Evolutionary conservation across 805 yeast genomes (phyloP), one percentile per base, ranked within the genome.

Genomic region (Kuraishia molischiana): DNA sequence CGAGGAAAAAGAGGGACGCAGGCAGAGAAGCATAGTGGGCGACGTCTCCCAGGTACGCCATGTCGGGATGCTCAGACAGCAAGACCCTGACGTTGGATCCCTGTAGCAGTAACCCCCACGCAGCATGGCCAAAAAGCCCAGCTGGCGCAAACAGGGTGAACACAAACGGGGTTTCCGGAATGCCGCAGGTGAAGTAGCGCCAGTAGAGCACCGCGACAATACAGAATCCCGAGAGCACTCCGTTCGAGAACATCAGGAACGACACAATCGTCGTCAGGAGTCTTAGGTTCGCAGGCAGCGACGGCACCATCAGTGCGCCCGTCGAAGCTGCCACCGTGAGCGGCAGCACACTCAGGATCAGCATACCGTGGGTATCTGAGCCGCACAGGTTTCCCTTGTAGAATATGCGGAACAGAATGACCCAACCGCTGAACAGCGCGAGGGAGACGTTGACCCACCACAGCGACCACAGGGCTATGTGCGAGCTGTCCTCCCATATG

Each of bases 71-170:
- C 11, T 35, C 19, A 5, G n/a, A 5, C 13, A 35, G 4, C 13
- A 28, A 35, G 18, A n/a, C 18, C 5, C 17, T 24, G 24, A 51
- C 28, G 34, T 52, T 53, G 3, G n/a, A 14, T 13, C 53, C 54
- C 39, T 51, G 49, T n/a, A 48, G 41, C 44, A 79, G 56, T 10
- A 83, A 67, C 2, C 83, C 84, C 55, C 66, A 84, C 2, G 85
- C 71, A 1, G 92, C 95, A 57, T 87, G 96, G 15, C 95, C 95
- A 51, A 83, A 55, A 30, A 89, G 79, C 5, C 96, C 96, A 34
- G 85, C 62, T 1, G 94, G 87, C 37, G 85, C 67, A 51, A 86
- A 85, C 34, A 76, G 59, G n/a, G 87, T 70, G 51, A 80, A 79
- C 2, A 81, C 69, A 8, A 48, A 44, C 6, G 58, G 53, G 38